A percentile compares a stretch with the other conserved stretches of the same genome.
Evolutionary conservation across 176 grass and related monocot genomes (phyloP).

Genomic region (Oryza meyeriana): DNA sequence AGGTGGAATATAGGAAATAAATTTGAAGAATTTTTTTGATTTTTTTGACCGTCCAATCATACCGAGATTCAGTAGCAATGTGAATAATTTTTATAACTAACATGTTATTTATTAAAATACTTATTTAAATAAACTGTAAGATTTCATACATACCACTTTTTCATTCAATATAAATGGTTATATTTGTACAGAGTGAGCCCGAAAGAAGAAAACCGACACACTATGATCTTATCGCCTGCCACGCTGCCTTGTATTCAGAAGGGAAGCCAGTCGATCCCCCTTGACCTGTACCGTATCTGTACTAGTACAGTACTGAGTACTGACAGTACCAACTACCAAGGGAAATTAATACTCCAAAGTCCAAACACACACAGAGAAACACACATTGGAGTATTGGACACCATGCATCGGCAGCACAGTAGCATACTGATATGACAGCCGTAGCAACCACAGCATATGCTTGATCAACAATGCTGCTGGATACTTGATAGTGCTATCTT

Average conservation of each 20-base stretch:
- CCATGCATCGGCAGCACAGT: not conserved
- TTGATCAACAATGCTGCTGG: conserved; percentile 22
- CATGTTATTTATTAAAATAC: too few species aligned
- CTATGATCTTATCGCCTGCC: not conserved
- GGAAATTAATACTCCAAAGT: not conserved
- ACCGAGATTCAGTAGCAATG: too few species aligned
- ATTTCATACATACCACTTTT: too few species aligned
- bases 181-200: too few species aligned
- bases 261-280: not conserved
- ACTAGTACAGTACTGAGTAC: not conserved
- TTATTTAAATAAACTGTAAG: too few species aligned
- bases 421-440: not conserved
- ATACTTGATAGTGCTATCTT: too few species aligned
- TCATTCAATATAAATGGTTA: too few species aligned
- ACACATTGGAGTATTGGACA: not conserved
- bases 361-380: not conserved
- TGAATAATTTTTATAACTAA: too few species aligned
- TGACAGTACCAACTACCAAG: not conserved
- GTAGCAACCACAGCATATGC: not conserved
- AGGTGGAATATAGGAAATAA: too few species aligned
- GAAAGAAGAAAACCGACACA: not conserved
- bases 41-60: too few species aligned
- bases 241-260: not conserved
- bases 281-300: not conserved
- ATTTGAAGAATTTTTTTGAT: too few species aligned